A percentile compares a stretch with the other conserved stretches of the same genome.
Conservation (phyloP, 2,329 filamentous ascomycete genomes). For the Ophiostoma montium region DNA sequence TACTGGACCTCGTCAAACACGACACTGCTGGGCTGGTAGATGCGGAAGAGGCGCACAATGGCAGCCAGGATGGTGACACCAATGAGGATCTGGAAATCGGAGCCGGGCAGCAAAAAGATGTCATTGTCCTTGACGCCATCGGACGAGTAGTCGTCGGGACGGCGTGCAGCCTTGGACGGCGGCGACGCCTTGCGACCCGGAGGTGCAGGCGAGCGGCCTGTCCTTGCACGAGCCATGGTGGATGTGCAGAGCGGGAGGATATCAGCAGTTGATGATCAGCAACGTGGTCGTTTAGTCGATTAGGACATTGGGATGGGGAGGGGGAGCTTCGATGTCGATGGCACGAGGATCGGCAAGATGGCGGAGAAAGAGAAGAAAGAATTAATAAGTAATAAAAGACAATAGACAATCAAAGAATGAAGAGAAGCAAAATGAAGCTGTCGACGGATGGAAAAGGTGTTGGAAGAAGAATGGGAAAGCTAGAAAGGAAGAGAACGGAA, state of each 20-base stretch:
- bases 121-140: constrained; percentile 80
- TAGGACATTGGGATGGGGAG: background rate
- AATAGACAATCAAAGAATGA: background rate
- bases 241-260: background rate
- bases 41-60: constrained; percentile 78
- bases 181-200: background rate
- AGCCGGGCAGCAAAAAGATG: constrained; percentile 70
- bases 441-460: background rate
- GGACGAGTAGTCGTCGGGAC: constrained; percentile 50
- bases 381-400: background rate
- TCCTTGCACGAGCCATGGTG: background rate
- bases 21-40: constrained; percentile 90
- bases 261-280: too few relatives aligned
- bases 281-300: too few relatives aligned
- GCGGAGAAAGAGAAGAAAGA: background rate
- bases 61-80: constrained; percentile 61
- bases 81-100: constrained; percentile 68
- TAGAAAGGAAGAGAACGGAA: background rate
- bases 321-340: too few relatives aligned
- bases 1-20: constrained; percentile 99
- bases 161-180: constrained; percentile 7
- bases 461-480: background rate
- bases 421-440: background rate
- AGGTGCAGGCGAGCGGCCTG: constrained; percentile 1
- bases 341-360: background rate